Conservation (phyloP, 2,329 filamentous ascomycete genomes). For the Verticillium isaacii region DNA sequence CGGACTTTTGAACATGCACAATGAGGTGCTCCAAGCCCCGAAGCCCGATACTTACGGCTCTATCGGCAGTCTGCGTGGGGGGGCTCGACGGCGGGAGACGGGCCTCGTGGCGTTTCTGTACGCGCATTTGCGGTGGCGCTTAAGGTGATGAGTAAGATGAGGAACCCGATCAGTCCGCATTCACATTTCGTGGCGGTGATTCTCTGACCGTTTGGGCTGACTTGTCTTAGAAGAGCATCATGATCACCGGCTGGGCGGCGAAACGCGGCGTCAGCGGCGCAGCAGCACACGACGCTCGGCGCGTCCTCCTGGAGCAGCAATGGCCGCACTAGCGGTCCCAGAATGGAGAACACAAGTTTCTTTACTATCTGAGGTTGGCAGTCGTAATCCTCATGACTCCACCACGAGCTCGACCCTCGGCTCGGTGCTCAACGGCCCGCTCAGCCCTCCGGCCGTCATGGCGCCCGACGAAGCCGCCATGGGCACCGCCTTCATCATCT, state of each 20-base stretch:
- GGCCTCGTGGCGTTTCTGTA: not conserved
- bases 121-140: not conserved
- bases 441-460: constrained; percentile 21
- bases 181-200: not conserved
- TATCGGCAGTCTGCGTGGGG: too few relatives aligned
- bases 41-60: too few relatives aligned
- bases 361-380: constrained; percentile 20
- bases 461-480: constrained; percentile 22
- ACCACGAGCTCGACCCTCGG: constrained; percentile 2
- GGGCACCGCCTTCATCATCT: constrained; percentile 21
- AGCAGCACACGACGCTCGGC: too few relatives aligned
- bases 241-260: not conserved
- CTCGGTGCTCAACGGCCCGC: constrained; percentile 7
- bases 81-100: not conserved
- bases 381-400: not conserved
- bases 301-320: too few relatives aligned
- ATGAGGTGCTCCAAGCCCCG: too few relatives aligned
- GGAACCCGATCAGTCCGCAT: too few relatives aligned
- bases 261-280: not conserved
- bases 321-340: too few relatives aligned
- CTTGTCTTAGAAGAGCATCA: not conserved
- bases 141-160: not conserved
- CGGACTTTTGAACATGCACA: too few relatives aligned
- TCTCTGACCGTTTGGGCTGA: not conserved
- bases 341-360: not conserved